A percentile compares a stretch with the other conserved stretches of the same genome.
These are phyloP conservation scores for Cornus florida DNA, from an alignment of 148 eudicot species.

Conservation along the genomic window DNA sequence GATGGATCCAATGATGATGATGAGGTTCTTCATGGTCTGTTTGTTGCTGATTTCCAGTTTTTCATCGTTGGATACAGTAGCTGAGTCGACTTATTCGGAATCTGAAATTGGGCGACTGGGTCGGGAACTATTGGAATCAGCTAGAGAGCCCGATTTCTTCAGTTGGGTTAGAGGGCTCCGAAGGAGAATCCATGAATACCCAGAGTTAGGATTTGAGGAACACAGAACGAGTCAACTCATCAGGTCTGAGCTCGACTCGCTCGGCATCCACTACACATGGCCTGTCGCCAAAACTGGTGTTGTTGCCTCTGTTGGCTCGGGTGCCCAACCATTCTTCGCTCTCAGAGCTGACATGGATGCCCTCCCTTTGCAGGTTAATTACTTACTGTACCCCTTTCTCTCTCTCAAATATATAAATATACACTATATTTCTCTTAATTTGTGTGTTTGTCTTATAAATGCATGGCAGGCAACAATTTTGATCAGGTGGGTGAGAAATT, in stretches of 20 bases:
- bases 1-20: no score
- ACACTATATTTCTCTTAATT: no score
- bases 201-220: slow-evolving; percentile 67
- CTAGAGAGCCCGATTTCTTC: slow-evolving; percentile 45
- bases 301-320: slow-evolving; percentile 63
- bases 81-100: not conserved
- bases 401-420: not conserved
- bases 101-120: slow-evolving; percentile 25
- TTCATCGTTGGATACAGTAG: no score
- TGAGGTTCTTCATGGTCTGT: no score
- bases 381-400: not conserved
- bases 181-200: slow-evolving; percentile 60
- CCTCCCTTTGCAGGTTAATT: slow-evolving; percentile 44
- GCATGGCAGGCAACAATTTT: no score
- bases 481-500: no score
- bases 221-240: slow-evolving; percentile 57
- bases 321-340: slow-evolving; percentile 50
- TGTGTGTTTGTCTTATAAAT: no score
- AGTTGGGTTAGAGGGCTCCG: slow-evolving; percentile 53
- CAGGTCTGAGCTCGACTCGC: slow-evolving; percentile 50
- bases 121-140: slow-evolving; percentile 50
- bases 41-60: no score
- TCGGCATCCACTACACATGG: slow-evolving; percentile 57
- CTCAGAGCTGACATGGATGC: slow-evolving; percentile 85
- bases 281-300: slow-evolving; percentile 66